Conservation (phyloP, 139 green algal genomes). For the Auxenochlorella protothecoides region DNA sequence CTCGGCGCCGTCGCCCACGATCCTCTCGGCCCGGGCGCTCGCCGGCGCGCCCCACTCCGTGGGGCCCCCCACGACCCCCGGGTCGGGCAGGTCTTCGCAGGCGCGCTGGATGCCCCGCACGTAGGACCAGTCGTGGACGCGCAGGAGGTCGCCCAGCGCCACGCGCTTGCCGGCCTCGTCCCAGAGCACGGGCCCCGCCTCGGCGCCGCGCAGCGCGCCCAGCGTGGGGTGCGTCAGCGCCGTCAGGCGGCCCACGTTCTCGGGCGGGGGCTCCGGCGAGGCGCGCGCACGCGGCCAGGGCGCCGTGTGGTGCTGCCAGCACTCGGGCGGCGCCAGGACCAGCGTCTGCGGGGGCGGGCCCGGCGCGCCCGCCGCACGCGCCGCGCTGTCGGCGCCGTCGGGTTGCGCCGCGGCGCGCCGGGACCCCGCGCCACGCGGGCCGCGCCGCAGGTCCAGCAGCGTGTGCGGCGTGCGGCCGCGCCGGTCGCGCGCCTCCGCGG, state of each 20-base stretch:
- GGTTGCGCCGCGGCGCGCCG: background rate
- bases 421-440: slow-evolving; percentile 21
- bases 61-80: too few relatives aligned
- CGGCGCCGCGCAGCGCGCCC: slow-evolving; percentile 45
- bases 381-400: background rate
- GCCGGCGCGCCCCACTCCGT: too few relatives aligned
- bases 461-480: slow-evolving; percentile 28
- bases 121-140: slow-evolving; percentile 82
- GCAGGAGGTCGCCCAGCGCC: slow-evolving; percentile 60
- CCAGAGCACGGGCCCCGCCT: slow-evolving; percentile 35
- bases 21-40: too few relatives aligned
- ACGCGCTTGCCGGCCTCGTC: slow-evolving; percentile 17
- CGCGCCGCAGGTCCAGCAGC: slow-evolving; percentile 20
- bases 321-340: slow-evolving; percentile 58
- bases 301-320: slow-evolving; percentile 51
- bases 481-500: slow-evolving; percentile 14
- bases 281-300: slow-evolving; percentile 30
- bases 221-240: slow-evolving; percentile 42
- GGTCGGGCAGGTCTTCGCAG: slow-evolving; percentile 42
- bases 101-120: slow-evolving; percentile 47
- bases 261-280: slow-evolving; percentile 42
- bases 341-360: slow-evolving; percentile 21
- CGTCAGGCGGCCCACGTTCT: slow-evolving; percentile 69
- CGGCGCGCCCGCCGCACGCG: background rate
- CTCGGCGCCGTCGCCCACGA: too few relatives aligned